Evolutionary conservation across 176 grass and related monocot species (phyloP), one percentile per base, ranked within the genome.

Genomic region (Zea luxurians): DNA sequence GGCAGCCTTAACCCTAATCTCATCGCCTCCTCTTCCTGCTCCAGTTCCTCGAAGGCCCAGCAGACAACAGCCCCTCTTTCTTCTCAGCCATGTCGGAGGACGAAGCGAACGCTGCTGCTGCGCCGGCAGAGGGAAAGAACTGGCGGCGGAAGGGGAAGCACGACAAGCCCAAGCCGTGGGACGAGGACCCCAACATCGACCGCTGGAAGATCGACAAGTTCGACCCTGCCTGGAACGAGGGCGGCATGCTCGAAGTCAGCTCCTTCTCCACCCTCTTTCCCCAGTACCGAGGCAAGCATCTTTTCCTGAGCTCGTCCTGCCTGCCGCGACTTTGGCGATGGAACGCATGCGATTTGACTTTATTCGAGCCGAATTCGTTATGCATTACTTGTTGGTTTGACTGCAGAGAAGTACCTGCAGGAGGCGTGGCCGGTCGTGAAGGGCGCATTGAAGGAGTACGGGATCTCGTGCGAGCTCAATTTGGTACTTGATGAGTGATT

Each of bases 251-350:
- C 13, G 91, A 98, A 89, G 87, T 98, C 80, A 98, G 89, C 86
- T 92, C 92, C 55, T 98, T 98, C 89, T 92, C 92, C 73, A 98
- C 95, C 16, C 96, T 98, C 75, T 94, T 98, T 72, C 96, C 96
- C 20, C 87, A 89, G 40, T 98, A 98, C 80, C 64, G 92, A 88
- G 96, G 96, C 79, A 77, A 76, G 66, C 46, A 18, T 35, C 10
- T 13, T 49, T 15, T 49, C 71, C 55, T n/a, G 1, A 63, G 65
- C n/a, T 9, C 13, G 4, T 13, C 6, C 5, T 34, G 44, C 40
- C 21, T 35, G 46, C 16, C 5, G 21, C 18, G 44, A 46, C 47
- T 74, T 63, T 75, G 5, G 2, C 13, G 6, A 49, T 4, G 16
- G 10, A 44, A 3, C 18, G 13, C 4, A 8, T 11, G 36, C 1